Percentiles rank a stretch among this genome's conserved stretches.
Conservation (phyloP, 2,329 filamentous ascomycete species). For the Colletotrichum tropicicola region DNA sequence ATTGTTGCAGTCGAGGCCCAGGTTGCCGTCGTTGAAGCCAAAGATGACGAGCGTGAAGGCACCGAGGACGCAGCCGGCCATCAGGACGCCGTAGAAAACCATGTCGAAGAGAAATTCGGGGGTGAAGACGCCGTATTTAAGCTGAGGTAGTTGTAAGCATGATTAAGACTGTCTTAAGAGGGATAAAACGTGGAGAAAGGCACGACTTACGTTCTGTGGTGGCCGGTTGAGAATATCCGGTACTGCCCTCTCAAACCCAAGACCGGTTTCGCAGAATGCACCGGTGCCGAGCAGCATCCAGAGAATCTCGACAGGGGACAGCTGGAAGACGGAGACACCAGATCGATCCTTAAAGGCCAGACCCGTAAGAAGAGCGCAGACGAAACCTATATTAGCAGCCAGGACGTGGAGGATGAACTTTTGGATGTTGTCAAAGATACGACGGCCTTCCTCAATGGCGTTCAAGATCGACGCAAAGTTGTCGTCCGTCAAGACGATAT, state of each 20-base stretch:
- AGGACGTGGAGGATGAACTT: slow-evolving; percentile 78
- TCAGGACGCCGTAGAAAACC: slow-evolving; percentile 74
- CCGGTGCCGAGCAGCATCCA: slow-evolving; percentile 87
- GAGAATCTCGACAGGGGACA: slow-evolving; percentile 79
- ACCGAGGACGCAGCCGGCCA: slow-evolving; percentile 69
- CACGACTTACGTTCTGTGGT: slow-evolving; percentile 58
- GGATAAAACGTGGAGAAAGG: neutral
- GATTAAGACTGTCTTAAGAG: neutral
- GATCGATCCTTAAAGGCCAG: slow-evolving; percentile 75
- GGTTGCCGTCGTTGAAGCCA: slow-evolving; percentile 62
- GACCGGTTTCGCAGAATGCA: slow-evolving; percentile 78
- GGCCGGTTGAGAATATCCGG: slow-evolving; percentile 75
- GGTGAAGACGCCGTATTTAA: slow-evolving; percentile 71
- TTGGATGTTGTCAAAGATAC: slow-evolving; percentile 80
- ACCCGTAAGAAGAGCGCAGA: slow-evolving; percentile 74
- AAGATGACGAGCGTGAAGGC: slow-evolving; percentile 73
- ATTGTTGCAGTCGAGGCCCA: slow-evolving; percentile 70
- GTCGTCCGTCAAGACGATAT: slow-evolving; percentile 76
- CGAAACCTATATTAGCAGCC: slow-evolving; percentile 77
- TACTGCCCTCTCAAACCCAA: slow-evolving; percentile 76
- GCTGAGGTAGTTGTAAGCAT: slow-evolving; percentile 38
- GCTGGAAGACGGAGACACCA: slow-evolving; percentile 75
- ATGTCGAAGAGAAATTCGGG: slow-evolving; percentile 73
- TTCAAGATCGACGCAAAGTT: slow-evolving; percentile 79
- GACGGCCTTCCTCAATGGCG: slow-evolving; percentile 75